Evolutionary conservation across 1,284 basidiomycete genomes (phyloP).

Genomic region (Marasmius fiardii): DNA sequence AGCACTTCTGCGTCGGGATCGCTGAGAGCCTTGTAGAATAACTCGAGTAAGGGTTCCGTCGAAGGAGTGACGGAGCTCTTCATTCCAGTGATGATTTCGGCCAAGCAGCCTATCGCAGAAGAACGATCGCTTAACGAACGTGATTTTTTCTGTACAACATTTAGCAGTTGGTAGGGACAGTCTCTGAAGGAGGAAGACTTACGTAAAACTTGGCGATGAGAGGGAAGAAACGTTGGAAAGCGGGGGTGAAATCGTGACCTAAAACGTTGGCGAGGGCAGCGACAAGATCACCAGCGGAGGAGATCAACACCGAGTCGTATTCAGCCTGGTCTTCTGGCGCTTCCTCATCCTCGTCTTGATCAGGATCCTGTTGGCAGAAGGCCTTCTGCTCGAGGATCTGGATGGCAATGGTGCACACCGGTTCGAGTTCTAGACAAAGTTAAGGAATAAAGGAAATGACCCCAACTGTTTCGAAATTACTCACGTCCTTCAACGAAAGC

Average conservation of each 20-base stretch:
- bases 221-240: conserved; percentile 86
- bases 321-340: conserved; percentile 87
- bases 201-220: conserved; percentile 93
- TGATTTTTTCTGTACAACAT: conserved; percentile 62
- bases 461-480: conserved; percentile 29
- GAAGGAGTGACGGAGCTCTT: conserved; percentile 84
- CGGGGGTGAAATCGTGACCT: conserved; percentile 82
- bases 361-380: conserved; percentile 94
- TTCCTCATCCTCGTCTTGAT: conserved; percentile 85
- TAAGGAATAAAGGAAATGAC: conserved; percentile 12
- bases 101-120: conserved; percentile 90
- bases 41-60: conserved; percentile 80
- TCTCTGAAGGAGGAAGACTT: conserved; percentile 29
- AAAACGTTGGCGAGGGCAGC: conserved; percentile 86
- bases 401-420: conserved; percentile 75
- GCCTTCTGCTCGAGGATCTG: conserved; percentile 92
- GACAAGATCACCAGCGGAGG: conserved; percentile 93
- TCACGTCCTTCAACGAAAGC: conserved; percentile 73
- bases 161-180: not conserved
- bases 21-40: conserved; percentile 80
- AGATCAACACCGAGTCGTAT: conserved; percentile 95
- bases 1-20: conserved; percentile 92
- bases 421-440: conserved; percentile 63
- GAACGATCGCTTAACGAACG: conserved; percentile 91
- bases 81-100: conserved; percentile 95